Base-by-base conservation (phyloP, 2,329 filamentous ascomycete species). In the Tolypocladium ovalisporum region DNA sequence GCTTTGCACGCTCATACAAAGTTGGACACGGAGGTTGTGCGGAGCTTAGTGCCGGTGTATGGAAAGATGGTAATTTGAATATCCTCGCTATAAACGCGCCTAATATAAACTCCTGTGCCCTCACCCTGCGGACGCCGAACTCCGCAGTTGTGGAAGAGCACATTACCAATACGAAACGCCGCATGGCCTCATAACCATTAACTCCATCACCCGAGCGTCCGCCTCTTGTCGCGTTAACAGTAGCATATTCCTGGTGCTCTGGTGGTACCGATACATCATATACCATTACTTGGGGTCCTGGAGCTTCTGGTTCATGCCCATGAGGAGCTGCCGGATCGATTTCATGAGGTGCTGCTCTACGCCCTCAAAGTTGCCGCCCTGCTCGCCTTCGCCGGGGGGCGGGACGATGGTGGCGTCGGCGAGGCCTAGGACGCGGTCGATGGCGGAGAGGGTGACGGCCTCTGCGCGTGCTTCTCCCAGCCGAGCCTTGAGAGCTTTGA, bases 371-470 rank as follows among this genome's bases (percentile, higher is more conserved):
- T 70, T 70, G 37, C 66, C 66, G 8, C 61, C 63, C 27, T 63
- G 59, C 56, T 73, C 67, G n/a, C 67, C 67, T 51, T 71, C 70
- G 6, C 61, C 65, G 5, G 65, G 63, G 5, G 68, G 69, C 2
- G 71, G 66, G 24, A 74, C 66, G 32, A 75, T 73, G 60, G 75
- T 79, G 5, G 70, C 70, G 37, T 75, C 71, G 4, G 76, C 73
- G 22, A 81, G 71, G 3, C 77, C 78, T 8, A 81, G 68, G 2
- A 77, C 76, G 27, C 77, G 76, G 60, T 80, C 75, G 52, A 80
- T 77, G 15, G 78, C 77, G 2, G 77, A 80, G 36, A 81, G 65
- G 0, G 79, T 70, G 37, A 81, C 68, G 13, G 73, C 72, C 61
- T 80, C 76, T 15, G 77, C 74, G 58, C 72, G 72, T 32, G 68